Conservation (phyloP, 441 rosid genomes). For the Populus tomentosa region DNA sequence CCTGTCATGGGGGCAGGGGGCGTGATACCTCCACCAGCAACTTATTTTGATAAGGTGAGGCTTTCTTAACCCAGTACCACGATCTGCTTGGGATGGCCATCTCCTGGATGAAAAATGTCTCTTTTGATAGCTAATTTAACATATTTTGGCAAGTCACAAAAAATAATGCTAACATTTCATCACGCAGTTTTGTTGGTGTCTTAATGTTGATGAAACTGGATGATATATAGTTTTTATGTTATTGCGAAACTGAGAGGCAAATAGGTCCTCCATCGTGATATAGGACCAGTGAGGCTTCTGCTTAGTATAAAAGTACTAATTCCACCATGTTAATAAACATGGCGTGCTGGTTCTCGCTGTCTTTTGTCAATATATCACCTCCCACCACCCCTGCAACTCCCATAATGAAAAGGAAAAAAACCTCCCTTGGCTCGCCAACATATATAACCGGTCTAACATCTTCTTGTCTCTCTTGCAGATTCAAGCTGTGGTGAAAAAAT, state of each 20-base stretch:
- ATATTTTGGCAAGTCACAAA: background rate
- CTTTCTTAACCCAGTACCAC: background rate
- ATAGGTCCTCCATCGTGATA: background rate
- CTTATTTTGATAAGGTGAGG: constrained; percentile 89
- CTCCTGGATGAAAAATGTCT: background rate
- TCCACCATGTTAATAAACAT: background rate
- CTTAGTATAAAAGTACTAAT: background rate
- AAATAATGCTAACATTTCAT: background rate
- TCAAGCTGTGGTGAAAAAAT: constrained; percentile 87
- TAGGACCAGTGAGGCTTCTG: background rate
- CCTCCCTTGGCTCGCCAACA: background rate
- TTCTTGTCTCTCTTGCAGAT: constrained; percentile 40
- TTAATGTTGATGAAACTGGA: background rate
- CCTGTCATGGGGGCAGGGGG: constrained; percentile 99
- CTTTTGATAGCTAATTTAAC: background rate
- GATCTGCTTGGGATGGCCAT: background rate
- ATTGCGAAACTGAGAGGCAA: background rate
- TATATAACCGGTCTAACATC: background rate
- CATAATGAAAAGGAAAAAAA: background rate
- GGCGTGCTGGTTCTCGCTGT: background rate
- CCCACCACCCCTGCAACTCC: background rate
- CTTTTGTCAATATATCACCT: background rate
- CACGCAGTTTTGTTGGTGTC: background rate
- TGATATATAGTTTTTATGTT: background rate
- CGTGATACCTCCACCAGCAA: constrained; percentile 93